A percentile compares a stretch with the other conserved stretches of the same genome.
Evolutionary conservation across 2,329 filamentous ascomycete genomes (phyloP).

Genomic region (Fusarium liriodendri): DNA sequence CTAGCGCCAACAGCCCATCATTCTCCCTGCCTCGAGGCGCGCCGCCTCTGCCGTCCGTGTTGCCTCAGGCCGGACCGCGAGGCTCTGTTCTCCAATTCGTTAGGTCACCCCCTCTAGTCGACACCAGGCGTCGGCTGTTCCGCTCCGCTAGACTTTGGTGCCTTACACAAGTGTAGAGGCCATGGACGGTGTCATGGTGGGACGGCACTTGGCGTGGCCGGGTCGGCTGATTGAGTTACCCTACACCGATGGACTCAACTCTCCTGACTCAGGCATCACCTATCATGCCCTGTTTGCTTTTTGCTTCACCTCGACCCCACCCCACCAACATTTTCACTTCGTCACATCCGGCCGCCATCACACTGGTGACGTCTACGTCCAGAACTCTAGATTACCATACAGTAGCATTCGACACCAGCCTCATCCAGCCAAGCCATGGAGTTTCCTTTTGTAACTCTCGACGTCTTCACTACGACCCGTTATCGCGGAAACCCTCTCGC

Average conservation of each 20-base stretch:
- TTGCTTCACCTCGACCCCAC: constrained; percentile 16
- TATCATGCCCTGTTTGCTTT: constrained; percentile 7
- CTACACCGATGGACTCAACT: constrained; percentile 17
- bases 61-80: not conserved
- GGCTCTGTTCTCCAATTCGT: constrained; percentile 28
- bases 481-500: constrained; percentile 71
- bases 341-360: constrained; percentile 17
- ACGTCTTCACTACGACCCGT: constrained; percentile 66
- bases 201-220: not conserved
- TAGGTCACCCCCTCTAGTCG: not conserved
- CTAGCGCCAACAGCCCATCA: constrained; percentile 13
- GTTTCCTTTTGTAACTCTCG: constrained; percentile 64
- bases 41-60: not conserved
- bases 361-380: constrained; percentile 24
- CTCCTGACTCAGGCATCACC: constrained; percentile 25
- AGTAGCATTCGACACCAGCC: not conserved
- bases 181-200: not conserved
- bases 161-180: constrained; percentile 32
- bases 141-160: constrained; percentile 22
- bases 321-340: constrained; percentile 27
- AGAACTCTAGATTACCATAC: not conserved
- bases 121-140: constrained; percentile 2
- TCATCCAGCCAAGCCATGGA: constrained; percentile 44
- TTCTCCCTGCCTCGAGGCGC: constrained; percentile 29
- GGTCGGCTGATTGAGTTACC: constrained; percentile 12